Conservation (phyloP, 1,284 basidiomycete species). For the Inonotus obliquus region DNA sequence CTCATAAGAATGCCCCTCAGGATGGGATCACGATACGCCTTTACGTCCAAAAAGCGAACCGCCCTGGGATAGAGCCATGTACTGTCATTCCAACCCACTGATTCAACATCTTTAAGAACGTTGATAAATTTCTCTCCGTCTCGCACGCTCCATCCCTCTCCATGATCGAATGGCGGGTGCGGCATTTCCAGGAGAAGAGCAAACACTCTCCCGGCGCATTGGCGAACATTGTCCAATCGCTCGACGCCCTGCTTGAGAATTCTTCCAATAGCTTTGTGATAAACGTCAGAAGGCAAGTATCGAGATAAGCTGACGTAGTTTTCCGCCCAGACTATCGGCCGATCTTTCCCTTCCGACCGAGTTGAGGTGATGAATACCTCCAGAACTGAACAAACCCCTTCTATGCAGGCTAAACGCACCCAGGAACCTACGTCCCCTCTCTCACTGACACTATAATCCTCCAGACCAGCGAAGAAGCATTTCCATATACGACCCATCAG, state of each 20-base stretch:
- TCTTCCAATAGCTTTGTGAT: constrained; percentile 55
- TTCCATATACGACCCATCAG: constrained; percentile 43
- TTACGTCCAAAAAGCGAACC: constrained; percentile 62
- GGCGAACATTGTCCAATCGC: constrained; percentile 85
- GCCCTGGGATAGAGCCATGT: constrained; percentile 67
- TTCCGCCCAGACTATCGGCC: constrained; percentile 29
- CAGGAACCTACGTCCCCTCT: constrained; percentile 97
- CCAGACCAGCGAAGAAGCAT: constrained; percentile 60
- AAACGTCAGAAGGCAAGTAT: constrained; percentile 58
- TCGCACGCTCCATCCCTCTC: constrained; percentile 14
- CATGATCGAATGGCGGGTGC: constrained; percentile 30
- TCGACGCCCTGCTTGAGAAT: constrained; percentile 89
- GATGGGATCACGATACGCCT: constrained; percentile 55
- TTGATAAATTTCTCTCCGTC: background rate
- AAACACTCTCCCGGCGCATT: constrained; percentile 67
- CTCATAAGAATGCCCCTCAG: constrained; percentile 74
- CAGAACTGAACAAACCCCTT: constrained; percentile 40
- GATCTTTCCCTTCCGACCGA: constrained; percentile 44
- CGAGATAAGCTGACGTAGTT: constrained; percentile 40
- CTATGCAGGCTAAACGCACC: constrained; percentile 78
- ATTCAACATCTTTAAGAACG: constrained; percentile 29
- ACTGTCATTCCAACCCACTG: constrained; percentile 60
- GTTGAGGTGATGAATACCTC: constrained; percentile 16
- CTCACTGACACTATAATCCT: constrained; percentile 91
- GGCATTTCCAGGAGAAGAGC: constrained; percentile 44